phyloP scores from a whole-genome alignment of 129 eudicot genomes.

The Escallonia herrerae region DNA sequence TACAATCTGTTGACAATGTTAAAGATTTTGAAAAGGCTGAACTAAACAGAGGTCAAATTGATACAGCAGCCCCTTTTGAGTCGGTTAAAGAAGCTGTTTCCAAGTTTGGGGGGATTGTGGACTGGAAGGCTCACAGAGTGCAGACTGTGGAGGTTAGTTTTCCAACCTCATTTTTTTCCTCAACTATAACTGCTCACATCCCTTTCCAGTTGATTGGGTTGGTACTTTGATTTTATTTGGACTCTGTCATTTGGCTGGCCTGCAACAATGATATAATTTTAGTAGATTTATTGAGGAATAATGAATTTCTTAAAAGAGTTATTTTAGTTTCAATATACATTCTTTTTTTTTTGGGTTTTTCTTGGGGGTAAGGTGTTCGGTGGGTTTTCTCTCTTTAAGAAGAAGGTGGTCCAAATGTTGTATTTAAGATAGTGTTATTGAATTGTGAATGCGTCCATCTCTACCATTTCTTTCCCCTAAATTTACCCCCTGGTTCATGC shows the following conservation, averaged over 20 bases:
- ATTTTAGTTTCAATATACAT: too few relatives aligned
- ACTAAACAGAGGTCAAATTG: slow-evolving; percentile 40
- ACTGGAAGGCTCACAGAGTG: slow-evolving; percentile 86
- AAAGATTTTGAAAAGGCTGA: slow-evolving; percentile 22
- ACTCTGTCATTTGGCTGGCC: too few relatives aligned
- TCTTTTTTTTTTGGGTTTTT: too few relatives aligned
- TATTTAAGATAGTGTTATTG: too few relatives aligned
- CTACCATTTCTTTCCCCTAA: neutral
- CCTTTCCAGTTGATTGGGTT: too few relatives aligned
- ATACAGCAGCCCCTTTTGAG: slow-evolving; percentile 77
- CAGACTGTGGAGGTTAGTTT: slow-evolving; percentile 67
- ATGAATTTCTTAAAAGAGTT: too few relatives aligned
- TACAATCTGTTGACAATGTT: slow-evolving; percentile 9
- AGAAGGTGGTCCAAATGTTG: neutral
- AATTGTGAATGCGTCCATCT: too few relatives aligned
- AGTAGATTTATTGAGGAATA: too few relatives aligned
- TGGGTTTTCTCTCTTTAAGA: too few relatives aligned
- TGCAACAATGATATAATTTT: too few relatives aligned
- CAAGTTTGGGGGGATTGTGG: slow-evolving; percentile 90
- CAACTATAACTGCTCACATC: neutral
- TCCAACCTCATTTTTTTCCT: neutral
- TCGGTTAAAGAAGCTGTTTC: slow-evolving; percentile 92
- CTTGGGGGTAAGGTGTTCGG: too few relatives aligned
- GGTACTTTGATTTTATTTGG: too few relatives aligned
- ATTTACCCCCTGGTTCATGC: slow-evolving; percentile 14